These are phyloP conservation scores for Corymbia calophylla DNA, from an alignment of 441 rosid species.

Conservation along the genomic window DNA sequence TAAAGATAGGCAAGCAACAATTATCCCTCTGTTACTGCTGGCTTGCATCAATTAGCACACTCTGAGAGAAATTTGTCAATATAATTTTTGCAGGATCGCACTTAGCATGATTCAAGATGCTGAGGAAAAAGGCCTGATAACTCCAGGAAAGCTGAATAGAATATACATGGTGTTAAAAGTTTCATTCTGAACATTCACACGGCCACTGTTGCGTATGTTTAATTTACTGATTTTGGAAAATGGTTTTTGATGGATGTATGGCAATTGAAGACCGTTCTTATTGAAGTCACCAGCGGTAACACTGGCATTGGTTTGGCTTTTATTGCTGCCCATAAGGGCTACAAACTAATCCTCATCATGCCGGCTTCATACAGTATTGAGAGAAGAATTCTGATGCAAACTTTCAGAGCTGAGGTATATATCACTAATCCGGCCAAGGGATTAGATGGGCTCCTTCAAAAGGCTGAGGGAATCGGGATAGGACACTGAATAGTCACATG, in stretches of 20 bases:
- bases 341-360: constrained; percentile 45
- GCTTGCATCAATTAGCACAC: not conserved
- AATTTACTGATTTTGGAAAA: not conserved
- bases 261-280: constrained; percentile 35
- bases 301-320: constrained; percentile 71
- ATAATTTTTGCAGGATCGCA: constrained; percentile 35
- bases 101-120: constrained; percentile 80
- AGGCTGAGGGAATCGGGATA: constrained; percentile 45
- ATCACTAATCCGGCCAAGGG: constrained; percentile 42
- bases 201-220: not conserved
- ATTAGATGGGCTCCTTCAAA: constrained; percentile 23
- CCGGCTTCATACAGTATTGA: constrained; percentile 49
- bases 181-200: not conserved
- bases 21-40: not conserved
- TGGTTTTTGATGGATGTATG: not conserved
- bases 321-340: constrained; percentile 68
- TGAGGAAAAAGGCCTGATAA: constrained; percentile 68
- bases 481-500: constrained; percentile 51
- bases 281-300: constrained; percentile 67
- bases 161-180: not conserved
- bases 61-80: not conserved
- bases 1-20: constrained; percentile 47
- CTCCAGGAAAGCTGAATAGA: constrained; percentile 58
- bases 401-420: constrained; percentile 66
- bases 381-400: constrained; percentile 48